Percentiles rank a stretch among this genome's conserved stretches.
phyloP scores from a whole-genome alignment of 176 grass and related monocot species.

The Aechmea fasciata region DNA sequence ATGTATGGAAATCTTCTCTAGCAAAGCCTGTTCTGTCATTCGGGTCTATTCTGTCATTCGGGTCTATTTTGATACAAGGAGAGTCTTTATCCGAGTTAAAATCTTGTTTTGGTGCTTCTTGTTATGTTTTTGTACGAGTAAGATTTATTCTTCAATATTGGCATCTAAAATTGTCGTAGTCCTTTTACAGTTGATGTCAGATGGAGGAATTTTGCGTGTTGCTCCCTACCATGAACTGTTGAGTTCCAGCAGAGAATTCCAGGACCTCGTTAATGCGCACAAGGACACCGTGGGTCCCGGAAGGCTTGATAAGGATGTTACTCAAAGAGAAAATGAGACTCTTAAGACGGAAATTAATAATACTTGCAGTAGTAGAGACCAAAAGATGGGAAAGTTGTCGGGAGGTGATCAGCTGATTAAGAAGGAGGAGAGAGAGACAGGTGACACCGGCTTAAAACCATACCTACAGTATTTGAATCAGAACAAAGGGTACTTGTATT shows the following conservation, averaged over 20 bases:
- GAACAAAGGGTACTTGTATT: conserved; percentile 24
- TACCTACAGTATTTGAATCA: conserved; percentile 25
- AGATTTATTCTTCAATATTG: too few species aligned
- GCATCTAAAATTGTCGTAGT: not conserved
- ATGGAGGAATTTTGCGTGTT: conserved; percentile 17
- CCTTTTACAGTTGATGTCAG: conserved; percentile 24
- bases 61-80: not conserved
- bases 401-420: conserved; percentile 26
- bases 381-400: conserved; percentile 5
- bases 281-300: conserved; percentile 15
- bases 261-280: conserved; percentile 24
- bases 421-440: conserved; percentile 28
- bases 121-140: too few species aligned
- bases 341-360: conserved; percentile 7
- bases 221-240: conserved; percentile 22
- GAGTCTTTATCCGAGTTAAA: not conserved
- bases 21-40: not conserved
- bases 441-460: conserved; percentile 24
- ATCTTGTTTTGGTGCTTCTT: not conserved
- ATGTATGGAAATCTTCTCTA: not conserved
- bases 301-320: not conserved
- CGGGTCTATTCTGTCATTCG: not conserved
- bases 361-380: not conserved
- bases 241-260: conserved; percentile 21
- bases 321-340: not conserved